These are phyloP conservation scores for Phytophthora macrochlamydospora DNA, from an alignment of 352 stramenopile species.

Conservation along the genomic window DNA sequence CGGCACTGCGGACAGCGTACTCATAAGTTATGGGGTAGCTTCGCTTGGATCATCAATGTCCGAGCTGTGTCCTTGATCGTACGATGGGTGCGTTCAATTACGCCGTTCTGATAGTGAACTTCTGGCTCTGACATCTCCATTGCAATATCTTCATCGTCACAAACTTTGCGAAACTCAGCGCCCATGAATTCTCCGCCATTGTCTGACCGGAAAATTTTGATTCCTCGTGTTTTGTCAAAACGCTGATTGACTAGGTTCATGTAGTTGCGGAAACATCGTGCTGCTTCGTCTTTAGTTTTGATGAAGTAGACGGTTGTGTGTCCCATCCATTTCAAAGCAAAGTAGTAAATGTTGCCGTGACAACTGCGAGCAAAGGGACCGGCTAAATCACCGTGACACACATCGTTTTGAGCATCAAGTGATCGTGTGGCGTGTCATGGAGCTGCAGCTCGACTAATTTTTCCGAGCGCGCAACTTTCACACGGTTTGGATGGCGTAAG, in stretches of 20 bases:
- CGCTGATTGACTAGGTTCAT: not conserved
- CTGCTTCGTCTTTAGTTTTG: not conserved
- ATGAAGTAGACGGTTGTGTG: slow-evolving; percentile 4
- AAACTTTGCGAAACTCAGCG: slow-evolving; percentile 3
- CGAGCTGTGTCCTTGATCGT: slow-evolving; percentile 2
- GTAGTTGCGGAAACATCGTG: not conserved
- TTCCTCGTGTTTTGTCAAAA: not conserved
- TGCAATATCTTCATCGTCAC: not conserved
- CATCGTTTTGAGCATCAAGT: not conserved
- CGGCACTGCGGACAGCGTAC: slow-evolving; percentile 2
- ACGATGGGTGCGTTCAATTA: slow-evolving; percentile 7
- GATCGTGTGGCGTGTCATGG: not conserved
- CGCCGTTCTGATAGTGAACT: slow-evolving; percentile 7
- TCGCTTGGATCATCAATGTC: slow-evolving; percentile 1
- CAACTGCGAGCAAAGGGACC: slow-evolving; percentile 2
- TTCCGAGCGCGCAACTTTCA: not conserved
- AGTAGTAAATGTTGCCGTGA: slow-evolving; percentile 7
- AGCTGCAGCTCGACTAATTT: not conserved
- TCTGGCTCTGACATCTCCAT: slow-evolving; percentile 5
- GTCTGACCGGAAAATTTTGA: slow-evolving; percentile 6
- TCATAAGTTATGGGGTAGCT: slow-evolving; percentile 6
- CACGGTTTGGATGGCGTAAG: not conserved
- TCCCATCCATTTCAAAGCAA: slow-evolving; percentile 3
- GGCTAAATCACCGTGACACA: slow-evolving; percentile 7
- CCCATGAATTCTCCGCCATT: slow-evolving; percentile 9